phyloP scores from a whole-genome alignment of 257 asterid species.

The Rubia yunnanensis region DNA sequence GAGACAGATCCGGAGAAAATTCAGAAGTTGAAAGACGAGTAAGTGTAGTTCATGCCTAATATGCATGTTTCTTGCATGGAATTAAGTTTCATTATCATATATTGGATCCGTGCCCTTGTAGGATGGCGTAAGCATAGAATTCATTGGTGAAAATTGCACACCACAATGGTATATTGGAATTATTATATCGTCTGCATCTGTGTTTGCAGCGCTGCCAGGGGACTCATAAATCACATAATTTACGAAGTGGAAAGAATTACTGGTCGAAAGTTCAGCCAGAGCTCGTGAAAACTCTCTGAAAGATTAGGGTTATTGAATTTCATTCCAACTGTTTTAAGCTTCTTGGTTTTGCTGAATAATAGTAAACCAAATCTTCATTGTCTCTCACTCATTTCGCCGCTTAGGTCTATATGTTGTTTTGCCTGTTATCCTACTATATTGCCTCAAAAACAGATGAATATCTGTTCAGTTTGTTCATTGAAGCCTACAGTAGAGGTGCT shows the following conservation, averaged over 20 bases:
- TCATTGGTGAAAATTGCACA: not conserved
- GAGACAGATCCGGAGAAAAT: slow-evolving; percentile 86
- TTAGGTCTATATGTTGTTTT: not conserved
- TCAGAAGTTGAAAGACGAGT: slow-evolving; percentile 83
- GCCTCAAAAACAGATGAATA: no score
- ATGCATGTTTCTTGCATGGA: not conserved
- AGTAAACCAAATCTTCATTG: not conserved
- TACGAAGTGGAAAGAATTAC: slow-evolving; percentile 63
- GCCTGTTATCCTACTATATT: not conserved
- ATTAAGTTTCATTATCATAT: not conserved
- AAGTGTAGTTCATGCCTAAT: slow-evolving; percentile 21
- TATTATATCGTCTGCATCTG: not conserved
- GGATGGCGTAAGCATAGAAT: not conserved
- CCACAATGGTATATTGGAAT: not conserved
- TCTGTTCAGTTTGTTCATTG: no score
- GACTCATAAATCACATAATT: slow-evolving; percentile 86
- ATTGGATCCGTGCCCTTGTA: no score
- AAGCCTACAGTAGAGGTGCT: no score
- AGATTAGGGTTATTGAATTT: not conserved
- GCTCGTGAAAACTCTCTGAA: slow-evolving; percentile 19
- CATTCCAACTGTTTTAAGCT: not conserved
- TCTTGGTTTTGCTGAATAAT: not conserved
- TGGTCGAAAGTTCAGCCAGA: slow-evolving; percentile 61
- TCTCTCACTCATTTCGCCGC: not conserved
- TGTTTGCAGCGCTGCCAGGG: slow-evolving; percentile 79